Evolutionary conservation across 257 asterid genomes (phyloP).

Genomic region (Solanum bukasovii): DNA sequence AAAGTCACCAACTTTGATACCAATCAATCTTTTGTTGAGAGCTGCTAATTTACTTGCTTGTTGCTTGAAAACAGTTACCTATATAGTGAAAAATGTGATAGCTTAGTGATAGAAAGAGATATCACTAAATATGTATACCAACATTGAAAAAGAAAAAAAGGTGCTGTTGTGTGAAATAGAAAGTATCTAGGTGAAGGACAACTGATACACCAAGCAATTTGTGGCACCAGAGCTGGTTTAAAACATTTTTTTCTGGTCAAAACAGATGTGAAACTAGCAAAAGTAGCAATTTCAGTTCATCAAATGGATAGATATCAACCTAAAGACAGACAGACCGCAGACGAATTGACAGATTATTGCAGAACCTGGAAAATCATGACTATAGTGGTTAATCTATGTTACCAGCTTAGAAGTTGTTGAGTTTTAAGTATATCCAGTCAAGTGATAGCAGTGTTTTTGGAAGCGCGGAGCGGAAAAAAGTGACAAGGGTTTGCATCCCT

Average conservation of each 20-base stretch:
- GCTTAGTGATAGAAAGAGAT: background rate
- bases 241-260: background rate
- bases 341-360: background rate
- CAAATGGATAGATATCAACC: background rate
- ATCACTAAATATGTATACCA: background rate
- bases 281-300: background rate
- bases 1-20: constrained; percentile 89
- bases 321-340: background rate
- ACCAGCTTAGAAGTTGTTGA: background rate
- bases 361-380: background rate
- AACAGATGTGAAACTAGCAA: background rate
- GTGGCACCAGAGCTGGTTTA: background rate
- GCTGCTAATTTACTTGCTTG: constrained; percentile 69
- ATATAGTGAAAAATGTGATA: constrained; percentile 2
- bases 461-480: background rate
- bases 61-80: constrained; percentile 95
- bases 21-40: constrained; percentile 69
- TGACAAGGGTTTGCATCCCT: background rate
- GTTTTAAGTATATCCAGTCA: background rate
- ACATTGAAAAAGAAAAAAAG: background rate
- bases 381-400: background rate
- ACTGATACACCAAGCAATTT: background rate
- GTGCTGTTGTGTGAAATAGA: background rate
- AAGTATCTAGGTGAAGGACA: background rate
- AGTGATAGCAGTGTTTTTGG: background rate